Base-by-base conservation (phyloP, 495 filamentous ascomycete species). In the Podospora didyma region DNA sequence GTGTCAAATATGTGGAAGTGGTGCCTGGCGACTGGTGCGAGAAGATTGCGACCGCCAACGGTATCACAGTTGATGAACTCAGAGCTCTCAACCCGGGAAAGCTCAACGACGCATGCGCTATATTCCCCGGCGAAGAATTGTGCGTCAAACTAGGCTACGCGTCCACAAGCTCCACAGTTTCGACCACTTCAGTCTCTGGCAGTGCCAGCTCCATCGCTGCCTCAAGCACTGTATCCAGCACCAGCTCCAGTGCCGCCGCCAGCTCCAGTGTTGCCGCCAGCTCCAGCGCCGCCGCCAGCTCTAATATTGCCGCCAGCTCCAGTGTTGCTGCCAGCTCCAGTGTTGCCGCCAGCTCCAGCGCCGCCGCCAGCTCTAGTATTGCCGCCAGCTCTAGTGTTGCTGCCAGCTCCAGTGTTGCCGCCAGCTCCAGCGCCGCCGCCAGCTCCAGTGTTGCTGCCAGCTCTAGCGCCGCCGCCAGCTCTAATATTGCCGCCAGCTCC, bases 1-100 rank as follows among this genome's bases (percentile, higher is more conserved):
- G 65, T 24, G 60, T 63, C 21, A 51, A 35, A 44, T 20, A 19
- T 17, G 21, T 63, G 48, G 58, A 39, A 1, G 55, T 68, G 23
- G 16, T 37, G 35, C 1, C 22, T 2, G 62, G 60, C 17, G 57
- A 65, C 14, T 54, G 2, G 21, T 65, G 62, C 53, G 60, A 21
- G 21, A 9, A 31, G 11, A 49, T 67, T 46, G 58, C 57, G 44
- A 49, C 46, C 28, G 22, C 31, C 31, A 44, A 60, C 21, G 56
- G 54, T 46, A 9, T 62, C n/a, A 35, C 20, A 12, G 19, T 62
- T 7, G 52, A 47, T 3, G 47, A 61, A 7, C 20, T 63, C n/a
- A n/a, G 34, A 9, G 11, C 5, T 3, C 41, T 34, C 44, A 64
- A 62, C 52, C 53, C 57, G 1, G n/a, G n/a, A n/a, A 17, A 17